These are phyloP conservation scores for Arbutus unedo DNA, from an alignment of 148 eudicot species.

Conservation along the genomic window DNA sequence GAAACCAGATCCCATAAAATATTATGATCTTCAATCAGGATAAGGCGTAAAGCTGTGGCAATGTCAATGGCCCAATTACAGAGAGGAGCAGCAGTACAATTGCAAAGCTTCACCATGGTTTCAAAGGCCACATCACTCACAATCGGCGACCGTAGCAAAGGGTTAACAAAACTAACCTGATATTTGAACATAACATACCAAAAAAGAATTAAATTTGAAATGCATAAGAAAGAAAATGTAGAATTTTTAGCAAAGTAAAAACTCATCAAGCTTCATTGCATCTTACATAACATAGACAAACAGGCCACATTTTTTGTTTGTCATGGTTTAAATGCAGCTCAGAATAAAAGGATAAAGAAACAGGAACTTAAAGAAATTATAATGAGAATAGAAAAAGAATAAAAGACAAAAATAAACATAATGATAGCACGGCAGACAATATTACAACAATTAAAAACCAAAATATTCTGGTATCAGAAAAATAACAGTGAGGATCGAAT, in stretches of 20 bases:
- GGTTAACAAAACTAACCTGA: slow-evolving; percentile 81
- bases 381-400: neutral
- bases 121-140: slow-evolving; percentile 82
- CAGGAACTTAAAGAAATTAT: neutral
- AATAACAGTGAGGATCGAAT: neutral
- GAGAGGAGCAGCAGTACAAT: slow-evolving; percentile 83
- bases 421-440: neutral
- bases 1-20: slow-evolving; percentile 54
- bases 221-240: slow-evolving; percentile 4
- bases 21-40: slow-evolving; percentile 50
- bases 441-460: neutral
- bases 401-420: neutral
- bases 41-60: slow-evolving; percentile 82
- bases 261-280: neutral
- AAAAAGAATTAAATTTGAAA: neutral
- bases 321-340: neutral
- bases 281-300: neutral
- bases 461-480: neutral
- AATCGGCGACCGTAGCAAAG: slow-evolving; percentile 70
- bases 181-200: neutral
- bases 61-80: slow-evolving; percentile 87
- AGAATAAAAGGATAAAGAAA: neutral
- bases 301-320: neutral
- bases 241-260: neutral
- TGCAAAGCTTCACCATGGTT: slow-evolving; percentile 82